These are phyloP conservation scores for Stephanodiscus minutulus DNA, from an alignment of 108 stramenopile species.

Conservation along the genomic window DNA sequence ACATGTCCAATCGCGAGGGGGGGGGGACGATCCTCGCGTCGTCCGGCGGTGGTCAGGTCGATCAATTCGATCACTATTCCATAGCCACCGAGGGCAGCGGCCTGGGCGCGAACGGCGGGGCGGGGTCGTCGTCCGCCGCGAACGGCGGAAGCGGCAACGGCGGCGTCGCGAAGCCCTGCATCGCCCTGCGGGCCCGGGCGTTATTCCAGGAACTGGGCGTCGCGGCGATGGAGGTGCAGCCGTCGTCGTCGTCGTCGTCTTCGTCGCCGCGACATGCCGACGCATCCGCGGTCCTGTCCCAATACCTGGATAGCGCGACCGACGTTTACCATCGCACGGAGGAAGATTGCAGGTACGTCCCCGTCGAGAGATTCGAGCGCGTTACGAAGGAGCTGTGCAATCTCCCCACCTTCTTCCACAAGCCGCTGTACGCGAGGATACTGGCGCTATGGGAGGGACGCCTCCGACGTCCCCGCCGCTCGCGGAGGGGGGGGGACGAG, in stretches of 20 bases:
- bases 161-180: slow-evolving; percentile 21
- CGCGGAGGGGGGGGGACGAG: background rate
- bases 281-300: background rate
- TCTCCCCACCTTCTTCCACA: slow-evolving; percentile 94
- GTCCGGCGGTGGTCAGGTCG: background rate
- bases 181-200: slow-evolving; percentile 21
- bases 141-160: slow-evolving; percentile 3
- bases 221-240: background rate
- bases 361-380: slow-evolving; percentile 80
- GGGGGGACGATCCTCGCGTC: background rate
- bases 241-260: slow-evolving; percentile 4
- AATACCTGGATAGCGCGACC: background rate
- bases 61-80: too few relatives aligned
- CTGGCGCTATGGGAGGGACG: slow-evolving; percentile 60
- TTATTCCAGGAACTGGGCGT: slow-evolving; percentile 47
- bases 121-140: background rate
- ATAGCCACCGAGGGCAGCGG: too few relatives aligned
- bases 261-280: slow-evolving; percentile 9
- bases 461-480: slow-evolving; percentile 6
- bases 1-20: slow-evolving; percentile 9
- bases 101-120: background rate
- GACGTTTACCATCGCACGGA: slow-evolving; percentile 24
- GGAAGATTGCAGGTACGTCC: slow-evolving; percentile 41
- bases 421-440: slow-evolving; percentile 83
- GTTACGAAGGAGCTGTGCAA: slow-evolving; percentile 92